Base-by-base conservation (phyloP, 768 basidiomycete genomes). In the Rhizopogon vesiculosus region DNA sequence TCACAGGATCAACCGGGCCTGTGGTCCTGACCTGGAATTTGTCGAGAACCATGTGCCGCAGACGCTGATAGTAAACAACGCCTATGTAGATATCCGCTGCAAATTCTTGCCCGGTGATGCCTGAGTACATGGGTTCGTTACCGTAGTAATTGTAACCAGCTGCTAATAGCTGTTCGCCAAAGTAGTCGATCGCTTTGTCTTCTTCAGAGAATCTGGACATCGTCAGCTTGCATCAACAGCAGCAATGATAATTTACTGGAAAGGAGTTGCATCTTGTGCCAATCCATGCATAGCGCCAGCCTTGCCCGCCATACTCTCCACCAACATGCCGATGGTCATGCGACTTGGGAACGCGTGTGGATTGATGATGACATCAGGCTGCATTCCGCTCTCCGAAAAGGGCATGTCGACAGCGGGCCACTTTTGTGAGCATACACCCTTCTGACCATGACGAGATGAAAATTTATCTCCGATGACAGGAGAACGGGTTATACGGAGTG, bases 271-370 rank as follows among this genome's bases (percentile, higher is more conserved):
- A 73, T 99, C 97, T 69, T 99, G 97, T 13, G 97, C 94, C 22
- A 99, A 78, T 42, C 97, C 97, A 62, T 98, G 97, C 91, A 98
- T 91, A 7, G 96, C 90, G 56, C 97, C 97, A 2, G 97, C 90
- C 72, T 99, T 99, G n/a, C 97, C 97, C 0, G 97, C 97, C 86
- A 98, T 87, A 72, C 93, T 96, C 78, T 99, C 97, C 56, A 99
- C 93, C 69, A 99, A 86, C 97, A 99, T 99, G 56, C 97, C 97
- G 64, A 99, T 99, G 1, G 97, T 99, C 97, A 99, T 99, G 62
- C 97, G 91, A 78, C 87, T 91, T 2, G 97, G 97, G 79, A 99
- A 99, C 15, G 97, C 97, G 69, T 99, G 97, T 38, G 97, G 97
- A 73, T 99, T 99, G 77, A 99, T 98, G 70, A 99, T 98, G 49